Evolutionary conservation across 495 filamentous ascomycete genomes (phyloP).

Genomic region (Hyaloscypha hepaticicola): DNA sequence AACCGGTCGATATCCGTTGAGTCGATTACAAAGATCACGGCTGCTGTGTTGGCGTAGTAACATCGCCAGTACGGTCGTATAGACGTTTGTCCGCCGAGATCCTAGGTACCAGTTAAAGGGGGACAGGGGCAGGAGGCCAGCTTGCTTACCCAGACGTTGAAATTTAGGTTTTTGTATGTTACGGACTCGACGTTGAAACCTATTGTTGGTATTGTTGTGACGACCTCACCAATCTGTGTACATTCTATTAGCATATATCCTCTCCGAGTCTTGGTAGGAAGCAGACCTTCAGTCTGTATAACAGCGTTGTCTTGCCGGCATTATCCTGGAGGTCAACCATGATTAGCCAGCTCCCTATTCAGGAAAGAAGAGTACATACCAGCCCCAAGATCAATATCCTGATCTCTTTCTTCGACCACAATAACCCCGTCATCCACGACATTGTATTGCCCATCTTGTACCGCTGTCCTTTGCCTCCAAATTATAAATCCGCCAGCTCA

Average conservation of each 20-base stretch:
- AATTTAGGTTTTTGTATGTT: slow-evolving; percentile 94
- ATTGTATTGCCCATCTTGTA: slow-evolving; percentile 75
- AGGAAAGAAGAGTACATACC: slow-evolving; percentile 51
- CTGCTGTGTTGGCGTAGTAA: slow-evolving; percentile 99
- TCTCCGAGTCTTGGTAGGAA: slow-evolving; percentile 14
- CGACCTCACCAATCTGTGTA: slow-evolving; percentile 89
- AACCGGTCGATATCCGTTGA: slow-evolving; percentile 95
- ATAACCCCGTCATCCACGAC: slow-evolving; percentile 69
- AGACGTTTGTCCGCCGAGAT: slow-evolving; percentile 93
- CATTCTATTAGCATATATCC: slow-evolving; percentile 16
- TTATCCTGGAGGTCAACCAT: slow-evolving; percentile 68
- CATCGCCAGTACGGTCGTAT: slow-evolving; percentile 99
- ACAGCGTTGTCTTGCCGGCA: slow-evolving; percentile 93
- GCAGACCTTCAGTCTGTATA: slow-evolving; percentile 90
- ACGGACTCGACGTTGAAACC: slow-evolving; percentile 99
- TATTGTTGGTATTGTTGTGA: slow-evolving; percentile 98
- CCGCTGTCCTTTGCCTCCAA: slow-evolving; percentile 19
- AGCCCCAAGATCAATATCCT: slow-evolving; percentile 93
- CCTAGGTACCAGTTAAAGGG: slow-evolving; percentile 44
- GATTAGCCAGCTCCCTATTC: background rate
- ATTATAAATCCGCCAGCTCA: background rate
- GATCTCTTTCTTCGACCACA: slow-evolving; percentile 96
- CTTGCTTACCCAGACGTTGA: slow-evolving; percentile 86
- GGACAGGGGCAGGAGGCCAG: background rate
- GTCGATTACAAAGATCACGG: slow-evolving; percentile 97